Evolutionary conservation across 2,329 filamentous ascomycete species (phyloP).

Genomic region (Fusarium praegraminearum): DNA sequence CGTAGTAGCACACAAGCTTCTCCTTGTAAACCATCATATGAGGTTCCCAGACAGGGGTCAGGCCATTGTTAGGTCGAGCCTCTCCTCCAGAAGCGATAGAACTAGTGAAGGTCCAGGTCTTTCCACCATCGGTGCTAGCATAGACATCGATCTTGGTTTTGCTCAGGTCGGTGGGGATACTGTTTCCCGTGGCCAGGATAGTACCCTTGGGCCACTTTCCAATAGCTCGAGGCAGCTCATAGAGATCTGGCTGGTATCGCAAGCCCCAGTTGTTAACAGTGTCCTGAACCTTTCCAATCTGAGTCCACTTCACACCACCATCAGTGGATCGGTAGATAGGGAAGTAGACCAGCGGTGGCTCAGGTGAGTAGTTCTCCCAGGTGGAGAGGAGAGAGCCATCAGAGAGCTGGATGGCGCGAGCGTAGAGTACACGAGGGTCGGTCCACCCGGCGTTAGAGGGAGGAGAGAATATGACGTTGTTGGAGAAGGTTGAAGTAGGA

Average conservation of each 20-base stretch:
- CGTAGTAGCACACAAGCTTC: slow-evolving; percentile 75
- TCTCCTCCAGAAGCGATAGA: slow-evolving; percentile 73
- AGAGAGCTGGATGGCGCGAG: slow-evolving; percentile 59
- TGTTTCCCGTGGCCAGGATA: slow-evolving; percentile 71
- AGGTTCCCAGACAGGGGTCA: slow-evolving; percentile 80
- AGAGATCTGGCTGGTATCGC: slow-evolving; percentile 77
- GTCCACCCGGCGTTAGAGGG: slow-evolving; percentile 53
- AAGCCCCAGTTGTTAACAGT: slow-evolving; percentile 74
- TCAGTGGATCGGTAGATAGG: slow-evolving; percentile 66
- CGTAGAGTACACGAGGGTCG: slow-evolving; percentile 59
- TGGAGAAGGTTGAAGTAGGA: slow-evolving; percentile 39
- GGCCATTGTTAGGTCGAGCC: slow-evolving; percentile 71
- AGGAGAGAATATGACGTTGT: slow-evolving; percentile 57
- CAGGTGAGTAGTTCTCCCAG: slow-evolving; percentile 68
- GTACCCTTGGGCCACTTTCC: slow-evolving; percentile 72
- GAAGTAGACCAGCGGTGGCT: slow-evolving; percentile 67
- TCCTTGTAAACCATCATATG: slow-evolving; percentile 71
- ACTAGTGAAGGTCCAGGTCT: slow-evolving; percentile 75
- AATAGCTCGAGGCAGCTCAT: slow-evolving; percentile 69
- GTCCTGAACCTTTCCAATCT: slow-evolving; percentile 73
- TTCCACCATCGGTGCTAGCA: slow-evolving; percentile 68
- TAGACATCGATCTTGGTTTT: slow-evolving; percentile 77
- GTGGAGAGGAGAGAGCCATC: slow-evolving; percentile 63
- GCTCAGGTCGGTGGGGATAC: slow-evolving; percentile 69
- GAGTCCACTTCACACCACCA: slow-evolving; percentile 70